phyloP scores from a whole-genome alignment of 768 basidiomycete species.

The Rhizopogon sp. region DNA sequence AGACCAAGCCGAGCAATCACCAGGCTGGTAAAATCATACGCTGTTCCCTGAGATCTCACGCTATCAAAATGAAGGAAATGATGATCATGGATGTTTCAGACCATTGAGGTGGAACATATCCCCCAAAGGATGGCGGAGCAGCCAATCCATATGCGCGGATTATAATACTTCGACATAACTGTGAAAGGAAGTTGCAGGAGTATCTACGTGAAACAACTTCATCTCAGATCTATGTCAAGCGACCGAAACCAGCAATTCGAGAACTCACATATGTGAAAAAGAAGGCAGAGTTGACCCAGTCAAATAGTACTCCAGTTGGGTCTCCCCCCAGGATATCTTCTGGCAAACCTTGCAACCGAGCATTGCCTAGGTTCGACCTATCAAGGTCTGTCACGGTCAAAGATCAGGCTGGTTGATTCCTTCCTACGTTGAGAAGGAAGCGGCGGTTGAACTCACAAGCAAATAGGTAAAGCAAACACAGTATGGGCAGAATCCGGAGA shows the following conservation, averaged over 20 bases:
- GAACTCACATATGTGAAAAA: conserved; percentile 70
- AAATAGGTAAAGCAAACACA: conserved; percentile 71
- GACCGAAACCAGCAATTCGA: background rate
- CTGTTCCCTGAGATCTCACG: conserved; percentile 14
- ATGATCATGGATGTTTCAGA: conserved; percentile 17
- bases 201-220: conserved; percentile 43
- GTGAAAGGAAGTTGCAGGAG: conserved; percentile 67
- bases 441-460: conserved; percentile 50
- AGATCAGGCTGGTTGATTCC: background rate
- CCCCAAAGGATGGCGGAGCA: conserved; percentile 70
- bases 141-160: conserved; percentile 69
- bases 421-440: background rate
- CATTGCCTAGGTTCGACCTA: conserved; percentile 76
- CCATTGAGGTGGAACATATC: conserved; percentile 66
- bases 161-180: conserved; percentile 60
- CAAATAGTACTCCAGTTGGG: conserved; percentile 62
- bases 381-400: conserved; percentile 43
- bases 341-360: conserved; percentile 67
- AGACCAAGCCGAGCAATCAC: conserved; percentile 25
- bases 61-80: background rate
- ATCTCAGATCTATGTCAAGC: background rate
- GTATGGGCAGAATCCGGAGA: conserved; percentile 60
- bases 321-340: conserved; percentile 64
- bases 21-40: conserved; percentile 22
- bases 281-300: conserved; percentile 74